Base-by-base conservation (phyloP, 1,139 yeast genomes). In the Kodamaea alishanica region DNA sequence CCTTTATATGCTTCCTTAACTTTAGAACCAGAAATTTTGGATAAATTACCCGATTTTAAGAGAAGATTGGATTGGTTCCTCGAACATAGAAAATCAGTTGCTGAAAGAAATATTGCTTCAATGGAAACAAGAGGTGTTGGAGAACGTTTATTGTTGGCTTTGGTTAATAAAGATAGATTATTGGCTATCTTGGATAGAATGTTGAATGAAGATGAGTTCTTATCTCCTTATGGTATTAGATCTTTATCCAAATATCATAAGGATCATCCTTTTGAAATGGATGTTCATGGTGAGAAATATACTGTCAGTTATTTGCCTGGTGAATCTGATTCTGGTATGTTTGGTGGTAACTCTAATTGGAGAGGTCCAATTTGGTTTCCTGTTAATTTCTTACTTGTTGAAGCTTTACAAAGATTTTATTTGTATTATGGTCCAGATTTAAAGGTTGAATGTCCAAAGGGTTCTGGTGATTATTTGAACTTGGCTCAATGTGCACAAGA, bases 341-440 rank as follows among this genome's bases (percentile, higher is more conserved):
- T 90, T 73, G 97, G 97, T 41, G 97, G 97, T 49, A 90, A 90
- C 59, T 88, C 96, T 24, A 90, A 89, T 63, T 90, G 97, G 97
- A 76, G 97, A 63, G 97, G 97, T 5, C 97, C 97, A n/a, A 88
- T 90, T 55, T 90, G 97, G 97, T 88, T 90, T 71, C 96, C 97
- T 22, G 88, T 89, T 8, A 89, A 86, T 56, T 90, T 90, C 63
- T 68, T 90, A 48, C 69, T 90, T 36, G 89, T 89, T 42, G 97
- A 90, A 66, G 81, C 96, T 0, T 71, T 90, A 51, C 95, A 90
- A 61, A 75, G 96, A 54, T 89, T 88, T 60, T 89, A 84, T 63
- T 70, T 90, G 60, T 90, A 89, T 68, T 89, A 89, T 59, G 97
- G 97, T 11, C 82, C 92, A 15, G 82, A 77, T 34, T 75, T 90